A percentile compares a stretch with the other conserved stretches of the same genome.
Conservation (phyloP, 73 alveolate genomes). For the Symbiodinium pilosum region DNA sequence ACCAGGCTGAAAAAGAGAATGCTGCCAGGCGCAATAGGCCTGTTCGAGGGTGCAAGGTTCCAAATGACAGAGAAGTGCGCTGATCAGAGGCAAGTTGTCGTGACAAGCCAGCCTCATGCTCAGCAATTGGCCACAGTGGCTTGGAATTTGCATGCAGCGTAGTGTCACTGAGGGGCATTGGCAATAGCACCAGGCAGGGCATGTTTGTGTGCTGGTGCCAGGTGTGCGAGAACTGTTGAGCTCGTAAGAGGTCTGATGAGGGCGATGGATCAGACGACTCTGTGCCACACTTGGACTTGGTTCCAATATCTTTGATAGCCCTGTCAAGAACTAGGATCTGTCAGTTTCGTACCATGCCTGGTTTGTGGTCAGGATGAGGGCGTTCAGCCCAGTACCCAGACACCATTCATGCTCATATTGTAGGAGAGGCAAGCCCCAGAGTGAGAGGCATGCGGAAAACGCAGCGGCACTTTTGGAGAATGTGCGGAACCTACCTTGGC, state of each 20-base stretch:
- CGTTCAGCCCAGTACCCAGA: constrained; percentile 40
- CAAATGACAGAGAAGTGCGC: background rate
- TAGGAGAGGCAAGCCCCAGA: background rate
- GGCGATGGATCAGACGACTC: constrained; percentile 71
- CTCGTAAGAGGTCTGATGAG: constrained; percentile 32
- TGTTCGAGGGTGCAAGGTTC: background rate
- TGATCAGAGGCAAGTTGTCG: background rate
- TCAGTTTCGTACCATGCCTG: background rate
- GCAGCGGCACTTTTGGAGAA: constrained; percentile 85
- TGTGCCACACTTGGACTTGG: background rate
- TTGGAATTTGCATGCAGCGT: too few species aligned
- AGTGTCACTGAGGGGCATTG: constrained; percentile 14
- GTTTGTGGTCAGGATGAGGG: constrained; percentile 62
- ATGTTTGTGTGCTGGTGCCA: background rate
- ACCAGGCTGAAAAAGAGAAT: background rate
- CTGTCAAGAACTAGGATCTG: background rate
- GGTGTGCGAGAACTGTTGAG: background rate
- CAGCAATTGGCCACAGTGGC: background rate
- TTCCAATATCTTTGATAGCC: background rate
- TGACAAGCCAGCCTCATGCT: background rate
- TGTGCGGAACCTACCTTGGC: background rate
- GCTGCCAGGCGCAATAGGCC: background rate
- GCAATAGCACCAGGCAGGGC: constrained; percentile 32
- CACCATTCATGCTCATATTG: background rate
- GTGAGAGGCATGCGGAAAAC: constrained; percentile 70